Percentiles rank a stretch among this genome's conserved stretches.
Conservation (phyloP, 495 filamentous ascomycete species). For the Astrocystis sublimbata region DNA sequence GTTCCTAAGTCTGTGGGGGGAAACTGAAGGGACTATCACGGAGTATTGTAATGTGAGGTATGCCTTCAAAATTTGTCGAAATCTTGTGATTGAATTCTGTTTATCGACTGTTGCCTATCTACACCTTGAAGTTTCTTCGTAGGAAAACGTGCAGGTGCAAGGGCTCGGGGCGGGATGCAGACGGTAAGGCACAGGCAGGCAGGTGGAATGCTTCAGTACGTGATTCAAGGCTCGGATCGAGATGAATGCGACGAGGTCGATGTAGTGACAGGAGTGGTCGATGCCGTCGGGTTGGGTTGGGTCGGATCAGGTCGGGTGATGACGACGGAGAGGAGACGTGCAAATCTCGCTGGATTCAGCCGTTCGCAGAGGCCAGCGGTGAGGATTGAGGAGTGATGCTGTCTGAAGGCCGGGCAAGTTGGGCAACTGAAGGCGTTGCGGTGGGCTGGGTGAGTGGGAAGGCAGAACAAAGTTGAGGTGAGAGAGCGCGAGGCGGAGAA, state of each 20-base stretch:
- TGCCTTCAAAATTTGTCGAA: conserved; percentile 36
- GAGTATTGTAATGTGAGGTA: conserved; percentile 29
- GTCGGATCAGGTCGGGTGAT: conserved; percentile 19
- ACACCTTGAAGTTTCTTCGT: conserved; percentile 78
- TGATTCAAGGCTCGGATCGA: conserved; percentile 36
- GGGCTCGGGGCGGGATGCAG: conserved; percentile 29
- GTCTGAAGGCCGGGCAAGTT: conserved; percentile 8
- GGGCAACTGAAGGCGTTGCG: conserved; percentile 23
- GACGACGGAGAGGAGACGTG: conserved; percentile 25
- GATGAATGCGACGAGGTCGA: conserved; percentile 28
- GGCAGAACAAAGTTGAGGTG: neutral
- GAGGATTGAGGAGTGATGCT: conserved; percentile 14
- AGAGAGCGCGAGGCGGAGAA: conserved; percentile 24
- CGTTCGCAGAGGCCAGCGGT: conserved; percentile 17
- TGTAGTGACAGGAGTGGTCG: conserved; percentile 19
- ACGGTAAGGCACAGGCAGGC: conserved; percentile 20
- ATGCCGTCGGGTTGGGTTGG: conserved; percentile 21
- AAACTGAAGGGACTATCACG: conserved; percentile 35
- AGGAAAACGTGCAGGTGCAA: conserved; percentile 89
- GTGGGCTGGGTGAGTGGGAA: conserved; percentile 18
- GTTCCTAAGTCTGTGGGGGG: conserved; percentile 33
- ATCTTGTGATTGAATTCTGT: conserved; percentile 48
- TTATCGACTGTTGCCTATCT: conserved; percentile 64
- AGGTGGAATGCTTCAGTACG: conserved; percentile 25
- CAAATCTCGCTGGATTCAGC: conserved; percentile 21